Percentiles rank a stretch among this genome's conserved stretches.
Conservation (phyloP, 2,329 filamentous ascomycete genomes). For the Beauveria sp. region DNA sequence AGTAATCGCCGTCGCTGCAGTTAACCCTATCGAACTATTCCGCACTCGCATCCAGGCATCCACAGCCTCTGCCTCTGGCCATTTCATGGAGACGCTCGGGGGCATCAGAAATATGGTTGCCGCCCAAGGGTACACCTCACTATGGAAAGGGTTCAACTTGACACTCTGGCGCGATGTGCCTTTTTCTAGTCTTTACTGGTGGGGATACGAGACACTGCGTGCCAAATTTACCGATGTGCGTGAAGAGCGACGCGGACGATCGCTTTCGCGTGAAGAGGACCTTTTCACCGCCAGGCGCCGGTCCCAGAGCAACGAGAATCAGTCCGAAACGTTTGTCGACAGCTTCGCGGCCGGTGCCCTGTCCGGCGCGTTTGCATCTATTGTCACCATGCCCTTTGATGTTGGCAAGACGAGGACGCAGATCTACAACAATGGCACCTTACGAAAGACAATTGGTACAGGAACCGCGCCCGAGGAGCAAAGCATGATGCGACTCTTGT, state of each 20-base stretch:
- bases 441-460: constrained; percentile 26
- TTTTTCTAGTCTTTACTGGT: constrained; percentile 97
- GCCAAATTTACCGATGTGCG: constrained; percentile 63
- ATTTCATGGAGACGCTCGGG: constrained; percentile 71
- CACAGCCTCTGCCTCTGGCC: constrained; percentile 51
- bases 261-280: constrained; percentile 25
- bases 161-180: constrained; percentile 96
- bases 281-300: constrained; percentile 39
- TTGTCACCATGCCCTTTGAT: constrained; percentile 91
- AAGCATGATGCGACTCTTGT: constrained; percentile 75
- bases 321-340: constrained; percentile 72
- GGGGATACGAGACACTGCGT: constrained; percentile 85
- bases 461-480: constrained; percentile 59
- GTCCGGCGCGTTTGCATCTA: constrained; percentile 77
- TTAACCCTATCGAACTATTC: constrained; percentile 91
- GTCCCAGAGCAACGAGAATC: constrained; percentile 60
- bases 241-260: constrained; percentile 39
- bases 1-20: constrained; percentile 70
- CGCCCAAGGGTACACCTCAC: constrained; percentile 65
- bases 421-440: constrained; percentile 55
- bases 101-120: constrained; percentile 75
- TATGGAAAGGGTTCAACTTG: constrained; percentile 85
- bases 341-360: constrained; percentile 80
- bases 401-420: constrained; percentile 96
- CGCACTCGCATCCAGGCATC: constrained; percentile 85